Evolutionary conservation across 192 early-diverging fungal genomes (phyloP), one percentile per base, ranked within the genome.

Genomic region (Entrophospora sp.): DNA sequence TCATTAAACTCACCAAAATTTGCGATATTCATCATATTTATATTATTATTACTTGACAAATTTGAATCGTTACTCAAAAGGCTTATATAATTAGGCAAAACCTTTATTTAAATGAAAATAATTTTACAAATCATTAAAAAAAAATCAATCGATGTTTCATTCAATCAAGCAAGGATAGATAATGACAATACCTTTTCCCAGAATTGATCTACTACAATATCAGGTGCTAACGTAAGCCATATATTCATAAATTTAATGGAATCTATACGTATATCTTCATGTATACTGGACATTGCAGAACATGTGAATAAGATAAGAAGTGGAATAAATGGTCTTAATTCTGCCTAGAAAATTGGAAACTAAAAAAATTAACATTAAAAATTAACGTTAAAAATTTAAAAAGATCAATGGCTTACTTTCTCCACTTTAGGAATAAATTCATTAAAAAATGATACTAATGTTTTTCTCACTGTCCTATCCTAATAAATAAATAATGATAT

Each of bases 281-380:
- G 75, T 30, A 95, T 93, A 71, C 93, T 91, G 5, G 91, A 92
- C 83, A 93, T 91, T 18, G 85, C 91, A 13, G 91, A 89, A 72
- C 88, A 91, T 4, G 85, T 87, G 60, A 87, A 92, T 3, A 89
- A 85, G 46, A 91, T 79, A 25, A 91, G 76, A 30, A 92, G 71
- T 3, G 90, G 79, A 55, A 91, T 67, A 72, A 95, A 95, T 24
- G 93, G 89, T 51, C 82, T 79, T 22, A 93, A 51, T 34, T 92
- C 86, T 42, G 78, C 73, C 51, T 79, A 51, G 14, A 55, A 37
- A 53, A n/a, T n/a, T 53, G 22, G 2, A 0, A 9, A 18, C 3
- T 20, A 40, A 40, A 8, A 36, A 3, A 32, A 64, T 45, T 24
- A 52, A 52, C 16, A 3, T 22, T 3, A 4, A 36, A 27, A n/a